Percentiles rank a stretch among this genome's conserved stretches.
phyloP scores from a whole-genome alignment of 1,139 yeast genomes.

The Komagataea norvegica region DNA sequence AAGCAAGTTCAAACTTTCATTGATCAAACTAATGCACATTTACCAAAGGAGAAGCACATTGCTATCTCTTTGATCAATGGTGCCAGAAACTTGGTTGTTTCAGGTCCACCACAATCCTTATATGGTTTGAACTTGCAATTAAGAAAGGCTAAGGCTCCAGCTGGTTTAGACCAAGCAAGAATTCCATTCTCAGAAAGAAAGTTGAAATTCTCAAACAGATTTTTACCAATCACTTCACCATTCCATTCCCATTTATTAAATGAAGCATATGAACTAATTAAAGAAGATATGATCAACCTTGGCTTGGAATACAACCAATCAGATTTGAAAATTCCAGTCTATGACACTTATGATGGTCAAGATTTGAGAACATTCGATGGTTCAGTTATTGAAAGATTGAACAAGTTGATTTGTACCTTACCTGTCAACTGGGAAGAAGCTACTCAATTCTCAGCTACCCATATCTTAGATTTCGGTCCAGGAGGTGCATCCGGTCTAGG shows the following conservation, averaged over 20 bases:
- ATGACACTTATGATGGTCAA: constrained; percentile 80
- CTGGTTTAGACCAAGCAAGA: constrained; percentile 93
- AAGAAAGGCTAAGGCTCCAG: constrained; percentile 91
- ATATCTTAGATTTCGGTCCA: constrained; percentile 94
- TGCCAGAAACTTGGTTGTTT: constrained; percentile 89
- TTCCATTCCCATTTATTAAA: constrained; percentile 88
- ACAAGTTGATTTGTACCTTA: constrained; percentile 76
- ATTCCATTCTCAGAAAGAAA: constrained; percentile 91
- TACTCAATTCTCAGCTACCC: constrained; percentile 76
- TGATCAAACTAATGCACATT: constrained; percentile 84
- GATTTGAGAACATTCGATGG: constrained; percentile 59
- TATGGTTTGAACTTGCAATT: constrained; percentile 90
- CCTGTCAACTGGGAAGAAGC: constrained; percentile 96
- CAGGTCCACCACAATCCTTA: constrained; percentile 98
- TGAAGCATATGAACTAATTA: constrained; percentile 63
- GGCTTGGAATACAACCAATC: constrained; percentile 52
- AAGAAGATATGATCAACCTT: constrained; percentile 57
- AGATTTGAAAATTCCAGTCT: constrained; percentile 77
- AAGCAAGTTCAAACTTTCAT: constrained; percentile 77
- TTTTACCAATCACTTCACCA: constrained; percentile 93
- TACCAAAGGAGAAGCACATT: constrained; percentile 88
- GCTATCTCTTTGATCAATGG: constrained; percentile 90
- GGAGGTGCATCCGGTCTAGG: constrained; percentile 98
- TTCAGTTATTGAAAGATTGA: constrained; percentile 60
- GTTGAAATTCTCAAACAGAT: constrained; percentile 85